Conservation (phyloP, 371 early-diverging fungal species). For the Mucor velutinosus region DNA sequence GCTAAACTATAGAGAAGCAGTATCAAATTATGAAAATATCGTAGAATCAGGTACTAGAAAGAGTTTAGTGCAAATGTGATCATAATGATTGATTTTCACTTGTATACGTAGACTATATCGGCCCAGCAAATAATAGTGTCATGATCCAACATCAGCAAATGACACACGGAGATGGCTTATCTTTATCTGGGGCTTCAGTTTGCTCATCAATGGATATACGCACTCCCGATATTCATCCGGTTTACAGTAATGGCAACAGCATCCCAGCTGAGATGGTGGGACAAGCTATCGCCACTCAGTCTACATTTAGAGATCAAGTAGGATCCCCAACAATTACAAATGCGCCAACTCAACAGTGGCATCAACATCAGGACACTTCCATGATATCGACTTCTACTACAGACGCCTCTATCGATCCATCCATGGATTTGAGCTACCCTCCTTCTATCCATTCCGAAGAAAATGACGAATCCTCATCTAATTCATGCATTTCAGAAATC, state of each 20-base stretch:
- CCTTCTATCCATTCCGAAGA: neutral
- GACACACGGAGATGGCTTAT: constrained; percentile 4
- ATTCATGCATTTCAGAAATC: neutral
- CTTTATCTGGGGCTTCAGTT: constrained; percentile 23
- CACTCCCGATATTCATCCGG: constrained; percentile 19
- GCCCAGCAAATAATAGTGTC: neutral
- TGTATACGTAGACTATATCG: neutral
- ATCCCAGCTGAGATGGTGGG: constrained; percentile 4
- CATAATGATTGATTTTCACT: neutral
- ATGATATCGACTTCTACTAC: neutral
- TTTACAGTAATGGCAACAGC: neutral
- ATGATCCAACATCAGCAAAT: constrained; percentile 2
- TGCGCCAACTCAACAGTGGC: neutral
- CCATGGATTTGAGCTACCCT: neutral
- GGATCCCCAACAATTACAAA: neutral
- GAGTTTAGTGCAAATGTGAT: neutral
- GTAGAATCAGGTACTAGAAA: neutral
- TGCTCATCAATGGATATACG: constrained; percentile 26
- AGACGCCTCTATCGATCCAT: neutral
- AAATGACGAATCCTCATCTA: neutral
- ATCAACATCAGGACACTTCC: neutral
- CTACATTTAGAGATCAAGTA: neutral
- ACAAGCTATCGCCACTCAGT: neutral
- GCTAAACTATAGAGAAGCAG: neutral
- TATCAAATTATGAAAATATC: neutral